Percentiles rank a stretch among this genome's conserved stretches.
Evolutionary conservation across 2,329 filamentous ascomycete genomes (phyloP).

Genomic region (Neofusicoccum parvum): DNA sequence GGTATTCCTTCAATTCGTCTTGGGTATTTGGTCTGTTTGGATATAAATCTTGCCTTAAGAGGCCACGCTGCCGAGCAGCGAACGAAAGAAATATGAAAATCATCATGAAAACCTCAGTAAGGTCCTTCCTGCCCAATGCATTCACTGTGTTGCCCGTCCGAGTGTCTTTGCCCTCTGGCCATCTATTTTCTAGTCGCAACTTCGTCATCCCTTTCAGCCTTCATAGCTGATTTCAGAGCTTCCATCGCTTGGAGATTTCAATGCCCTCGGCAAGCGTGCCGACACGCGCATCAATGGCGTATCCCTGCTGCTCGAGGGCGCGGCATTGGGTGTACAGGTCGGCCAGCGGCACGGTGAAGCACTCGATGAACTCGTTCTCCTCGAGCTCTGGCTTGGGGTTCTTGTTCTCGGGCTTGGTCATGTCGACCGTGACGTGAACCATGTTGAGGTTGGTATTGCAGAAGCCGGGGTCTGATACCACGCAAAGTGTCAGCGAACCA

Average conservation of each 20-base stretch:
- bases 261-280: constrained; percentile 79
- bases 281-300: constrained; percentile 77
- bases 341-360: constrained; percentile 68
- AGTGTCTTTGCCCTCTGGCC: not conserved
- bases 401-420: constrained; percentile 68
- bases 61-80: not conserved
- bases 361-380: constrained; percentile 81
- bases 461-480: constrained; percentile 39
- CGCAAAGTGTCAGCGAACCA: too few species aligned
- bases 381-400: constrained; percentile 68
- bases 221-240: constrained; percentile 25
- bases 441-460: constrained; percentile 54
- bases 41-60: not conserved
- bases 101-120: not conserved
- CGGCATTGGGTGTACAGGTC: constrained; percentile 68
- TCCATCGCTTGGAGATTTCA: constrained; percentile 64
- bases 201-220: not conserved
- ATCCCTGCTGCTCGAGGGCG: constrained; percentile 68
- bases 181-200: not conserved
- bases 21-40: not conserved
- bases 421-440: constrained; percentile 74
- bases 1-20: not conserved
- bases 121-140: not conserved
- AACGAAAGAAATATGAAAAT: not conserved
- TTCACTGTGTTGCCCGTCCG: not conserved